phyloP scores from a whole-genome alignment of 257 asterid genomes.

The Ajuga chamaepitys region DNA sequence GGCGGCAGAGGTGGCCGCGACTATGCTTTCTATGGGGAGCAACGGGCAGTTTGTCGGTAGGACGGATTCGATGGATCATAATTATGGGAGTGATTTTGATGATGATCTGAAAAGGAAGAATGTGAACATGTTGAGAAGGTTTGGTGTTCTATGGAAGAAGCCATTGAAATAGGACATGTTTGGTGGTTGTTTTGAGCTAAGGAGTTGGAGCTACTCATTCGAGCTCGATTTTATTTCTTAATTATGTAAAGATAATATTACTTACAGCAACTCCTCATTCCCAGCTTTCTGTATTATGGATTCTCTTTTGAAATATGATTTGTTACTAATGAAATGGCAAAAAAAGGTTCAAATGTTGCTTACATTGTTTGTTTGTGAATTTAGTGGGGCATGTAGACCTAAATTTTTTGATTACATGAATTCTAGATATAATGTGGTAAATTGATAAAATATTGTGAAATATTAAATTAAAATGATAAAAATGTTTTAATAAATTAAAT shows the following conservation, averaged over 20 bases:
- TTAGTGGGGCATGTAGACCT: too few species aligned
- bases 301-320: too few species aligned
- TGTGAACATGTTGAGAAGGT: conserved; percentile 65
- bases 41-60: conserved; percentile 65
- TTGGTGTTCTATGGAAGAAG: conserved; percentile 88
- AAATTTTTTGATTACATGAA: too few species aligned
- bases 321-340: too few species aligned
- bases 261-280: background rate
- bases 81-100: conserved; percentile 51
- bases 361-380: too few species aligned
- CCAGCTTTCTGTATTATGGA: too few species aligned
- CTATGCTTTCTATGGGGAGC: conserved; percentile 68
- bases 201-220: background rate
- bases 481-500: too few species aligned
- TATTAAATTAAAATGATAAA: too few species aligned
- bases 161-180: conserved; percentile 40
- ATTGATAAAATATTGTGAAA: too few species aligned
- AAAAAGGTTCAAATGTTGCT: too few species aligned
- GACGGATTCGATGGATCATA: conserved; percentile 69
- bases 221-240: background rate
- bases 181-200: background rate
- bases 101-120: conserved; percentile 80
- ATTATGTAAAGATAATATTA: background rate
- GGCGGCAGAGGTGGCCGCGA: conserved; percentile 94
- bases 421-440: too few species aligned